Percentiles rank a stretch among this genome's conserved stretches.
These are phyloP conservation scores for Peniophora sp. DNA, from an alignment of 1,284 basidiomycete genomes.

Conservation along the genomic window DNA sequence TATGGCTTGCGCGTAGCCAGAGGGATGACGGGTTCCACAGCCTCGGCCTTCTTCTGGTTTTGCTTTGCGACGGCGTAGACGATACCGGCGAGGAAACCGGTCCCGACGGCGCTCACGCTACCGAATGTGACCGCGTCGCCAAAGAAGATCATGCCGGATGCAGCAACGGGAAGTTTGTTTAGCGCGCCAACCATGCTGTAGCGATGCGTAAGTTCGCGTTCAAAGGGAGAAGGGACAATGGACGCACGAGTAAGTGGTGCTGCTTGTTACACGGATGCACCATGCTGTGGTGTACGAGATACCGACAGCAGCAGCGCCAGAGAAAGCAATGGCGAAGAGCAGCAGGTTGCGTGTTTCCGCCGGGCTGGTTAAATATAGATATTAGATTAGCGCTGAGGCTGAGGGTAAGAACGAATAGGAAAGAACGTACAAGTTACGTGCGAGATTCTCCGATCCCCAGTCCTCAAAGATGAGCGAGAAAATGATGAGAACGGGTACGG, in stretches of 20 bases:
- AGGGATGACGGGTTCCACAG: conserved; percentile 45
- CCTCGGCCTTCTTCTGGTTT: conserved; percentile 71
- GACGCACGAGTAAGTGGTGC: conserved; percentile 88
- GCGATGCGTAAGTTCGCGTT: conserved; percentile 4
- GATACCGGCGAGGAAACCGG: conserved; percentile 90
- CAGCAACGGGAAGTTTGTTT: conserved; percentile 97
- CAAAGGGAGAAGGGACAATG: neutral
- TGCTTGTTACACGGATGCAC: conserved; percentile 95
- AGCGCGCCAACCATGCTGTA: conserved; percentile 96
- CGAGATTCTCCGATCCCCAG: conserved; percentile 79
- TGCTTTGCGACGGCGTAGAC: conserved; percentile 88
- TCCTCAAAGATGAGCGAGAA: conserved; percentile 87
- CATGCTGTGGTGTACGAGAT: conserved; percentile 99
- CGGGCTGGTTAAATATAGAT: conserved; percentile 72
- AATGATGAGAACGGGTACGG: conserved; percentile 82
- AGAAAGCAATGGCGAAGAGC: conserved; percentile 87
- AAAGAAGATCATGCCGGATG: conserved; percentile 94
- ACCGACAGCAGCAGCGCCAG: conserved; percentile 93
- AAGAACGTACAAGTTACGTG: conserved; percentile 76
- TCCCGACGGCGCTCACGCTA: conserved; percentile 79
- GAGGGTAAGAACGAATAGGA: neutral
- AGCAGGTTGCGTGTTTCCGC: conserved; percentile 74
- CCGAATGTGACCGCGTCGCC: conserved; percentile 84
- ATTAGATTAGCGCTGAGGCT: no score
- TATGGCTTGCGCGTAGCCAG: conserved; percentile 40